Base-by-base conservation (phyloP, 164 flowering plant genomes). In the Macadamia tetraphylla region DNA sequence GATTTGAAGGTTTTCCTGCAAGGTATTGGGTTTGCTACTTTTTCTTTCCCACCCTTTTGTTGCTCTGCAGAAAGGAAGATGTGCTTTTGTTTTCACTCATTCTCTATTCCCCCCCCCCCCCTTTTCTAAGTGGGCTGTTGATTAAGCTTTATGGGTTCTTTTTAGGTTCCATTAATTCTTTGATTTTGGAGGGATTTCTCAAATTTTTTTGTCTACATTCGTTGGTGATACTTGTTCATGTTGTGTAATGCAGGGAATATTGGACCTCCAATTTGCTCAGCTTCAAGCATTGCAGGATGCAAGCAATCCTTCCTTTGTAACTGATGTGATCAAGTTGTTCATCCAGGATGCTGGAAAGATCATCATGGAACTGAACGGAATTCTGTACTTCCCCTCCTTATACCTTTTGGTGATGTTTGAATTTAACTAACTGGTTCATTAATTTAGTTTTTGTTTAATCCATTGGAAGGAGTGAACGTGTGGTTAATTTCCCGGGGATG, bases 211-310 rank as follows among this genome's bases (percentile, higher is more conserved):
- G 30, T 23, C n/a, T 64, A 6, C 12, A 49, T 9, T 29, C 3
- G 9, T 58, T 67, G 42, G 35, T 11, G 51, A 10, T 14, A 10
- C 10, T 60, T 60, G 9, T 17, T 31, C 13, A 67, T 67, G 7
- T 29, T 46, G n/a, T 48, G 2, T 11, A 40, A 51, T 71, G 61
- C 58, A 76, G 79, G 74, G 64, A 12, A 13, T 70, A 58, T 64
- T 76, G 76, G 76, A 76, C 6, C 62, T 43, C 32, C 79, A 76
- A 55, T 76, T 76, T 40, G 59, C 46, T 9, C 76, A 76, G 57
- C 76, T 76, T 70, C 74, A 72, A 29, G 43, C 66, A 49, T 65
- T 76, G 14, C 76, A 76, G 67, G 79, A 73, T 67, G 74, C 32
- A 29, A 63, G 64, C 40, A 70, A 70, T 58, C 79, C 79, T 57